Evolutionary conservation across 1,284 basidiomycete genomes (phyloP).

Genomic region (Naganishia albida): DNA sequence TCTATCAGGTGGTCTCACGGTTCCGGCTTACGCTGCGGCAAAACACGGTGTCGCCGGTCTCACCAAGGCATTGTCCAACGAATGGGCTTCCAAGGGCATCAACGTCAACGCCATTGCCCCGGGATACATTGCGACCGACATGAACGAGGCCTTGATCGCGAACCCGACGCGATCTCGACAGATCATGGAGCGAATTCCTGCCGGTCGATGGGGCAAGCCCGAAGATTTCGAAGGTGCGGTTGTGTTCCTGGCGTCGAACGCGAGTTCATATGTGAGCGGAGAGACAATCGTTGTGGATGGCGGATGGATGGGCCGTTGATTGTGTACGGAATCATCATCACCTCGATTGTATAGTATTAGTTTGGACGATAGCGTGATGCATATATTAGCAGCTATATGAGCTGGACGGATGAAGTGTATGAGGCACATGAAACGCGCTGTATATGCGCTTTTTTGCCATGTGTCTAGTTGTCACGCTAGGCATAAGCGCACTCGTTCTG

Average conservation of each 20-base stretch:
- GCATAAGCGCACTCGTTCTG: no score
- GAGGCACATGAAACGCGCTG: no score
- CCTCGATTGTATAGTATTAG: no score
- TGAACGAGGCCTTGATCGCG: slow-evolving; percentile 54
- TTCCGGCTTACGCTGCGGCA: slow-evolving; percentile 89
- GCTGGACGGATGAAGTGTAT: no score
- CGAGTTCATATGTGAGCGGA: slow-evolving; percentile 86
- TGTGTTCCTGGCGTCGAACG: slow-evolving; percentile 83
- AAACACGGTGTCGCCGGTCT: slow-evolving; percentile 82
- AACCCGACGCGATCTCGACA: slow-evolving; percentile 63
- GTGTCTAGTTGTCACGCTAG: no score
- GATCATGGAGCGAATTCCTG: slow-evolving; percentile 88
- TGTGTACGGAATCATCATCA: neutral
- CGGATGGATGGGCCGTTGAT: slow-evolving; percentile 34
- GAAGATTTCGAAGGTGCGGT: slow-evolving; percentile 85
- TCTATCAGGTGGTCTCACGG: slow-evolving; percentile 78
- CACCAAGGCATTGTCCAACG: slow-evolving; percentile 59
- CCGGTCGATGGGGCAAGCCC: slow-evolving; percentile 83
- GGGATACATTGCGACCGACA: slow-evolving; percentile 84
- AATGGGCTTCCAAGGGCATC: slow-evolving; percentile 77
- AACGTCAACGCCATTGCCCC: slow-evolving; percentile 87
- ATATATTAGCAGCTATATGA: no score
- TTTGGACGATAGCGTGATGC: no score
- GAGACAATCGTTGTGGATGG: slow-evolving; percentile 60
- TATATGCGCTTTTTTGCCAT: no score